Base-by-base conservation (phyloP, 192 early-diverging fungal species). In the Entophlyctis luteolus region DNA sequence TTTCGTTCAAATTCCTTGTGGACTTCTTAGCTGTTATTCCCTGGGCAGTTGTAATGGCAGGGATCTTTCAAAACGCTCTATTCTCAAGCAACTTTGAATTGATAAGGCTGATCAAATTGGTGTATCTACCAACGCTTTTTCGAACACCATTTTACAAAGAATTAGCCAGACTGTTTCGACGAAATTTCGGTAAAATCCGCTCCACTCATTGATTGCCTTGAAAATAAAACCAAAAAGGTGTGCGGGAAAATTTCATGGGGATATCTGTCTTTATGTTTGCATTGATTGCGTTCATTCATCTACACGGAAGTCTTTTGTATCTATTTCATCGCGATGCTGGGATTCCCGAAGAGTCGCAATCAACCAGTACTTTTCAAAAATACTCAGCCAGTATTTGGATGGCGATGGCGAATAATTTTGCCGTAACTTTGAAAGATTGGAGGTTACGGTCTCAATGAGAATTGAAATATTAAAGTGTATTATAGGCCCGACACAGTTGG, bases 21-120 rank as follows among this genome's bases (percentile, higher is more conserved):
- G 72, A 78, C 35, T 22, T 78, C 18, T n/a, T 78, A 22, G 36
- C 75, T 1, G 55, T 48, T 12, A 14, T 79, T n/a, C 78, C 78
- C 3, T 71, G 70, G 31, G 65, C 68, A 28, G 0, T 77, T 14
- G 55, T 78, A 4, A 71, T 67, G 29, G 6, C 28, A 35, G 23
- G 18, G 46, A 14, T 14, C 18, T 29, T n/a, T n/a, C n/a, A n/a
- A n/a, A n/a, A n/a, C n/a, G n/a, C n/a, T n/a, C n/a, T n/a, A n/a
- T n/a, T n/a, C n/a, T n/a, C n/a, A n/a, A 33, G 49, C 12, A 42
- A 71, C 5, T 31, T 77, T 18, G 59, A 67, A 48, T 32, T 60
- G 23, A 50, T 52, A 10, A 25, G 59, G 22, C 45, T 79, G 45
- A 35, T 58, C 14, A 50, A 29, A 20, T 39, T 77, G 16, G 27